Conservation (phyloP, 176 grass and related monocot genomes). For the Dendrocalamus sinicus region DNA sequence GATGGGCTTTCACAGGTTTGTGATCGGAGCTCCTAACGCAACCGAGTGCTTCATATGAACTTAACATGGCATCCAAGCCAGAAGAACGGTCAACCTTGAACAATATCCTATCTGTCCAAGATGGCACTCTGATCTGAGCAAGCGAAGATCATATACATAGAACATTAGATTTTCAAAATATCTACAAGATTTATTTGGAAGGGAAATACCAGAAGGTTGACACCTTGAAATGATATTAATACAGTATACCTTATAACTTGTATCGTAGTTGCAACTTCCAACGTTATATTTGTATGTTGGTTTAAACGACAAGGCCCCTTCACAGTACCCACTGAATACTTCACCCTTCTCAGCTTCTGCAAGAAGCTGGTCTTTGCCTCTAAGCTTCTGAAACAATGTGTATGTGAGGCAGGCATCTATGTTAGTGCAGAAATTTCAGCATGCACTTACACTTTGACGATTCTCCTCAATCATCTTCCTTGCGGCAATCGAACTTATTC, state of each 20-base stretch:
- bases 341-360: slow-evolving; percentile 69
- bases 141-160: background rate
- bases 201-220: background rate
- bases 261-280: slow-evolving; percentile 63
- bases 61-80: slow-evolving; percentile 60
- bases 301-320: slow-evolving; percentile 68
- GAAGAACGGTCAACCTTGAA: slow-evolving; percentile 68
- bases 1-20: slow-evolving; percentile 73
- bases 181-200: background rate
- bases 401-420: background rate
- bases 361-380: slow-evolving; percentile 66
- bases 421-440: background rate
- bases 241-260: slow-evolving; percentile 59
- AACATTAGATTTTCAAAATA: background rate
- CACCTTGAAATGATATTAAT: background rate
- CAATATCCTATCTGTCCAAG: slow-evolving; percentile 79
- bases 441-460: slow-evolving; percentile 54
- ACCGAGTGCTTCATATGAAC: slow-evolving; percentile 65
- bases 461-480: slow-evolving; percentile 63
- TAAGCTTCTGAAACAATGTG: slow-evolving; percentile 47
- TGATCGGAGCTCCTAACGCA: slow-evolving; percentile 64
- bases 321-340: slow-evolving; percentile 68
- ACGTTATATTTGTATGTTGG: slow-evolving; percentile 75
- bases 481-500: slow-evolving; percentile 55
- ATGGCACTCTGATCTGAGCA: slow-evolving; percentile 69